These are phyloP conservation scores for Phylloporus rhodoxanthus DNA, from an alignment of 768 basidiomycete species.

Conservation along the genomic window DNA sequence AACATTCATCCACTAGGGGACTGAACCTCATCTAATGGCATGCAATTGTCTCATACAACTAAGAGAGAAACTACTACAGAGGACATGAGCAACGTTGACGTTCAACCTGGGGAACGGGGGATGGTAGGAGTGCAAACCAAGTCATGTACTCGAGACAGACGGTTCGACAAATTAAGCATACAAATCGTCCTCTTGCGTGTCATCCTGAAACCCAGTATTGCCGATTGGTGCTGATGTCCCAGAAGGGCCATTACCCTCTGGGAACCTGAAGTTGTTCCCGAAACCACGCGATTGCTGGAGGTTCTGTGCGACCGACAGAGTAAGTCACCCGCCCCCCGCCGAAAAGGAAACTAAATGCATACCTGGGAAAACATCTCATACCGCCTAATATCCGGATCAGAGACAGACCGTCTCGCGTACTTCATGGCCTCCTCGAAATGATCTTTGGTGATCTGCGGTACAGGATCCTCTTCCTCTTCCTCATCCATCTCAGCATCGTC, in stretches of 20 bases:
- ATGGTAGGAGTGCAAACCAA: not conserved
- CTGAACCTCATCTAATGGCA: slow-evolving; percentile 4
- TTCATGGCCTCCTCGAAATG: slow-evolving; percentile 99
- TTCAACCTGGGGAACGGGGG: not conserved
- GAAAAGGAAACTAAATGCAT: slow-evolving; percentile 16
- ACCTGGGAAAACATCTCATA: slow-evolving; percentile 98
- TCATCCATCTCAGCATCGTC: slow-evolving; percentile 75
- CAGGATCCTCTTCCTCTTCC: slow-evolving; percentile 75
- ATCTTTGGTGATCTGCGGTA: slow-evolving; percentile 80
- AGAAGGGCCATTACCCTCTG: slow-evolving; percentile 52
- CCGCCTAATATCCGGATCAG: slow-evolving; percentile 91
- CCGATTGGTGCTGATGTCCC: slow-evolving; percentile 41
- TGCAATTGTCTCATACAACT: slow-evolving; percentile 5
- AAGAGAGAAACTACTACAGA: slow-evolving; percentile 5
- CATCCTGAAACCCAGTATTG: slow-evolving; percentile 79
- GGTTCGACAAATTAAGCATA: slow-evolving; percentile 53
- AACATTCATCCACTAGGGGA: too few relatives aligned
- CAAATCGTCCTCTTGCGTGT: slow-evolving; percentile 83
- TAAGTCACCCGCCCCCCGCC: not conserved
- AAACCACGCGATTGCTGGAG: slow-evolving; percentile 88
- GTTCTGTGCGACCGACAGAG: slow-evolving; percentile 45
- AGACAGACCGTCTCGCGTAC: slow-evolving; percentile 93
- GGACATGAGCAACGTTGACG: not conserved
- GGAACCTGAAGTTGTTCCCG: slow-evolving; percentile 98
- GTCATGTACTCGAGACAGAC: not conserved